Evolutionary conservation across 2,329 filamentous ascomycete species (phyloP).

Genomic region (Aureobasidium uvarum): DNA sequence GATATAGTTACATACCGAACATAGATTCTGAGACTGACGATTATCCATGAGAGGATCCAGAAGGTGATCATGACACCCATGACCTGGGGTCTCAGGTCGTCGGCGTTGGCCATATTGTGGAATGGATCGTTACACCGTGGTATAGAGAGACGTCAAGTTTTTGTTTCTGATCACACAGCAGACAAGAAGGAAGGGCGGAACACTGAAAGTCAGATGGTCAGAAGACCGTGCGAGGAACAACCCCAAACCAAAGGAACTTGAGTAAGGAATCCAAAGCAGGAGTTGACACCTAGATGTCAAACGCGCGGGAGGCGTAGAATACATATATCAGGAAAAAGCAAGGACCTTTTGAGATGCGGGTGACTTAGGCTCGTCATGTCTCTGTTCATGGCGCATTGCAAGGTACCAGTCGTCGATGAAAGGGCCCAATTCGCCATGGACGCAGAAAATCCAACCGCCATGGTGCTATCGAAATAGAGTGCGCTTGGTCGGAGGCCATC

Average conservation of each 20-base stretch:
- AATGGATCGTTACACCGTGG: not conserved
- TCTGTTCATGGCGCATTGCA: slow-evolving; percentile 8
- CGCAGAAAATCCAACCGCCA: not conserved
- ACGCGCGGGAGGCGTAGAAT: not conserved
- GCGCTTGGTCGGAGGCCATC: not conserved
- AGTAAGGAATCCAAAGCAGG: not conserved
- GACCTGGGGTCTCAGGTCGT: slow-evolving; percentile 19
- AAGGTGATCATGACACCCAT: slow-evolving; percentile 16
- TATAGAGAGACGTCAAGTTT: not conserved
- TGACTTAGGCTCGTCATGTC: slow-evolving; percentile 9
- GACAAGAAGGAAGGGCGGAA: not conserved
- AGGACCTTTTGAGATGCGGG: not conserved
- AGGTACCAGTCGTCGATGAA: not conserved
- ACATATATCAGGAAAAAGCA: slow-evolving; percentile 10
- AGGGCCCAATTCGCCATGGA: not conserved
- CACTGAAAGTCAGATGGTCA: not conserved
- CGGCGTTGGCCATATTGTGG: slow-evolving; percentile 8
- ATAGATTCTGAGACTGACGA: slow-evolving; percentile 26
- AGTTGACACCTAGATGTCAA: slow-evolving; percentile 2
- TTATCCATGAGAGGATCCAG: slow-evolving; percentile 12
- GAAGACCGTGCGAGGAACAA: slow-evolving; percentile 11
- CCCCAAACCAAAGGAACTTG: not conserved
- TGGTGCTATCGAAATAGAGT: slow-evolving; percentile 14
- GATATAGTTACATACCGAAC: slow-evolving; percentile 26
- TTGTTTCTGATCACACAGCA: not conserved